These are phyloP conservation scores for Blastocystis sp. DNA, from an alignment of 352 stramenopile species.

Conservation along the genomic window DNA sequence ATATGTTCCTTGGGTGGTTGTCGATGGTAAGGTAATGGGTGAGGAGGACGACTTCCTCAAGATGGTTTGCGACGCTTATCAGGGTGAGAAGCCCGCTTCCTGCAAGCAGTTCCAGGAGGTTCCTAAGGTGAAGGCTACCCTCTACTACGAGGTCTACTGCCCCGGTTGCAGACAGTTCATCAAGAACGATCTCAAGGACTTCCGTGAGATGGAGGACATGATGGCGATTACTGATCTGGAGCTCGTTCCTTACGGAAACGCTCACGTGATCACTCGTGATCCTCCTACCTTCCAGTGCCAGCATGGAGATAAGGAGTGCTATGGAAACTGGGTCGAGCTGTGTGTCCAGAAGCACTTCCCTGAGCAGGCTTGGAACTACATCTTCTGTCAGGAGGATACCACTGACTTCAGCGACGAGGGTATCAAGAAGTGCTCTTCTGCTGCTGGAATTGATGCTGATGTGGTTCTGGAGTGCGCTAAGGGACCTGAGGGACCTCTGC, in stretches of 20 bases:
- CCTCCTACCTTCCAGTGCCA: constrained; percentile 51
- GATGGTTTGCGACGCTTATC: constrained; percentile 48
- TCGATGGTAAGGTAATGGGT: constrained; percentile 52
- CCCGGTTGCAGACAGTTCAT: neutral
- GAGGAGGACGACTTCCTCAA: constrained; percentile 28
- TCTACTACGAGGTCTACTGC: constrained; percentile 30
- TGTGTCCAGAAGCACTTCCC: constrained; percentile 13
- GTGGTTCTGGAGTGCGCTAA: constrained; percentile 1
- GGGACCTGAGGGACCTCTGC: neutral
- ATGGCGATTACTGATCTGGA: constrained; percentile 47
- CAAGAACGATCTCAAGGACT: neutral
- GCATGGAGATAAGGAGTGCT: constrained; percentile 51
- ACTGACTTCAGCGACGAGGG: neutral
- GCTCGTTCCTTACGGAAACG: constrained; percentile 36
- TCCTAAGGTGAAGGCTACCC: constrained; percentile 20
- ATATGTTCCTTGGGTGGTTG: constrained; percentile 52
- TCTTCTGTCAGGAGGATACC: constrained; percentile 21
- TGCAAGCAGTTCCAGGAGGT: neutral
- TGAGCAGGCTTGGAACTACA: constrained; percentile 11
- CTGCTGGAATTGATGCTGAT: neutral
- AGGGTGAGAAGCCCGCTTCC: constrained; percentile 52
- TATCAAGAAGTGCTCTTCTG: constrained; percentile 3
- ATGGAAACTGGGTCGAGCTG: constrained; percentile 36
- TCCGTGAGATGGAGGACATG: neutral
- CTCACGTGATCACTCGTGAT: constrained; percentile 33